Conservation (phyloP, 2,329 filamentous ascomycete genomes). For the Aspergillus pseudoviridinutans region DNA sequence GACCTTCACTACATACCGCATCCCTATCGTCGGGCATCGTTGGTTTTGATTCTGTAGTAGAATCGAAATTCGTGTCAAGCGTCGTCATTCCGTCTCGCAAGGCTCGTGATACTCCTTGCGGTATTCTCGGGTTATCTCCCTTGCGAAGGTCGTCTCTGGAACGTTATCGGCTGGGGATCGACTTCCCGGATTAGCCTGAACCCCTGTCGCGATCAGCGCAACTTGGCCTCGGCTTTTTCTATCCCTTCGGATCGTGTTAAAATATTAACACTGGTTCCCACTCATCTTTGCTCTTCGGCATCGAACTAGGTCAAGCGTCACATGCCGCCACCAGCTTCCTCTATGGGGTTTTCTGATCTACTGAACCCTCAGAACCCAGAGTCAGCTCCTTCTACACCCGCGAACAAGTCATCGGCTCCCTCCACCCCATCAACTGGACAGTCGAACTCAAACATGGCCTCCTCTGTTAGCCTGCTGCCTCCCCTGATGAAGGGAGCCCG, state of each 20-base stretch:
- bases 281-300: constrained; percentile 13
- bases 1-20: constrained; percentile 9
- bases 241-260: constrained; percentile 11
- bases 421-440: constrained; percentile 24
- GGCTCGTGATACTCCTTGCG: constrained; percentile 13
- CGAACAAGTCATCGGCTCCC: constrained; percentile 25
- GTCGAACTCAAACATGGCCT: constrained; percentile 38
- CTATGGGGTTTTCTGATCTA: constrained; percentile 71
- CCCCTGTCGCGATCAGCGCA: constrained; percentile 18
- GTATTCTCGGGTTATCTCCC: constrained; percentile 9
- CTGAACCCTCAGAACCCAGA: constrained; percentile 58
- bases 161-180: constrained; percentile 25
- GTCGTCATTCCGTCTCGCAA: constrained; percentile 1
- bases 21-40: neutral
- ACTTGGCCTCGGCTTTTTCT: constrained; percentile 18
- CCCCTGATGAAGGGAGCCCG: constrained; percentile 45
- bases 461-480: constrained; percentile 43
- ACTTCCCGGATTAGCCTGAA: constrained; percentile 22
- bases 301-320: constrained; percentile 41
- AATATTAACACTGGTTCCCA: constrained; percentile 11
- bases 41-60: neutral
- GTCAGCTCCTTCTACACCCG: constrained; percentile 17
- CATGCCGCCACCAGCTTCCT: constrained; percentile 72
- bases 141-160: constrained; percentile 13
- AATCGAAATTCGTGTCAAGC: neutral